Evolutionary conservation across 1,284 basidiomycete species (phyloP), one percentile per base, ranked within the genome.

Genomic region (Trichosporon sp.): DNA sequence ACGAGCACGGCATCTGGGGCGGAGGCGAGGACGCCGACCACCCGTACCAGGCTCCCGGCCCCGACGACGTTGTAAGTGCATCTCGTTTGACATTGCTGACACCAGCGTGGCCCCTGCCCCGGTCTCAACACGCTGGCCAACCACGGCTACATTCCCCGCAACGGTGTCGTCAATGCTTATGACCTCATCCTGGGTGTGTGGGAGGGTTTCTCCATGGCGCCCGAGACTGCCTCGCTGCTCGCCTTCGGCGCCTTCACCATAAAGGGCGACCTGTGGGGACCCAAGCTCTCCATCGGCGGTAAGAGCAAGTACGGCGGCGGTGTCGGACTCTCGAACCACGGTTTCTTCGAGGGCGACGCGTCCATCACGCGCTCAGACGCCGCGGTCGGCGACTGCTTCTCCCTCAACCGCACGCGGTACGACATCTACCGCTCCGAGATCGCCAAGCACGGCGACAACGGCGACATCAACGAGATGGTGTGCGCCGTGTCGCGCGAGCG

Each of bases 41-140:
- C 69, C 77, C 77, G 1, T 79, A 71, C 68, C 43, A 67, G 19
- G 72, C 74, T 7, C 74, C 43, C 16, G 43, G 43, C 14, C 43
- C 43, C 11, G 43, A 46, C 43, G 43, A 46, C 16, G 43, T 46
- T 4, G 43, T 46, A n/a, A n/a, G 43, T 46, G 7, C 10, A 12
- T 14, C 14, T 46, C 43, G 6, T 37, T 37, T 10, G 43, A 75
- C 21, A 68, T 69, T 0, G 71, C 74, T n/a, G 76, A 68, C n/a
- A 70, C 75, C 56, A 72, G 61, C 76, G 77, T 2, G 80, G 81
- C 40, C 76, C 77, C 12, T 82, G 80, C 69, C 81, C 81, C 1
- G 81, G 81, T 38, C 73, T 83, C 59, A 83, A 82, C 76, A 78
- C 78, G 1, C 65, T 81, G 16, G 81, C 81, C n/a, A 80, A 79